Evolutionary conservation across 306 rosid genomes (phyloP).

Genomic region (Vigna nakashimae): DNA sequence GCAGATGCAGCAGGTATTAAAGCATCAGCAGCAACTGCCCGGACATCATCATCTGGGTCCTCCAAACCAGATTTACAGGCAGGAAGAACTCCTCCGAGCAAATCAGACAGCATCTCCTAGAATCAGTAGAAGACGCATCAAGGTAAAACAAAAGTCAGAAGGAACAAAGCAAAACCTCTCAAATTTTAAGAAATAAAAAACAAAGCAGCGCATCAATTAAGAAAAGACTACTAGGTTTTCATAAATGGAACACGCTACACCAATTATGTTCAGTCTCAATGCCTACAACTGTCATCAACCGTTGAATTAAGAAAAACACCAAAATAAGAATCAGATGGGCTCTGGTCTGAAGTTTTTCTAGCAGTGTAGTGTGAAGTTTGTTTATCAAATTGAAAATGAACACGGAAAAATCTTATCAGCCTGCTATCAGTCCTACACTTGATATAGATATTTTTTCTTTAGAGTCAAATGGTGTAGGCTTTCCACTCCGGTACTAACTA

Average conservation of each 20-base stretch:
- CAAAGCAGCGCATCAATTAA: background rate
- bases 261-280: conserved; percentile 4
- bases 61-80: conserved; percentile 95
- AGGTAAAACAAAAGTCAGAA: conserved; percentile 15
- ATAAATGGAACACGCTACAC: conserved; percentile 12
- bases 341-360: conserved; percentile 7
- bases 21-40: conserved; percentile 99
- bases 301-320: conserved; percentile 14
- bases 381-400: conserved; percentile 12
- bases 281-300: background rate
- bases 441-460: background rate
- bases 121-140: conserved; percentile 43
- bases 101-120: conserved; percentile 87
- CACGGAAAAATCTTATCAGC: background rate
- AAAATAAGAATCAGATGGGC: conserved; percentile 24
- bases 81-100: conserved; percentile 89
- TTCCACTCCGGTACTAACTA: background rate
- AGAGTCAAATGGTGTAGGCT: background rate
- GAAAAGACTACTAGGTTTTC: conserved; percentile 34
- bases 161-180: conserved; percentile 21
- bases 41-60: conserved; percentile 98
- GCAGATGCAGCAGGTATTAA: conserved; percentile 87
- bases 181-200: background rate
- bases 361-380: background rate
- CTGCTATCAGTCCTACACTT: background rate